phyloP scores from a whole-genome alignment of 2,329 filamentous ascomycete species.

The Cladosporium colombiae region DNA sequence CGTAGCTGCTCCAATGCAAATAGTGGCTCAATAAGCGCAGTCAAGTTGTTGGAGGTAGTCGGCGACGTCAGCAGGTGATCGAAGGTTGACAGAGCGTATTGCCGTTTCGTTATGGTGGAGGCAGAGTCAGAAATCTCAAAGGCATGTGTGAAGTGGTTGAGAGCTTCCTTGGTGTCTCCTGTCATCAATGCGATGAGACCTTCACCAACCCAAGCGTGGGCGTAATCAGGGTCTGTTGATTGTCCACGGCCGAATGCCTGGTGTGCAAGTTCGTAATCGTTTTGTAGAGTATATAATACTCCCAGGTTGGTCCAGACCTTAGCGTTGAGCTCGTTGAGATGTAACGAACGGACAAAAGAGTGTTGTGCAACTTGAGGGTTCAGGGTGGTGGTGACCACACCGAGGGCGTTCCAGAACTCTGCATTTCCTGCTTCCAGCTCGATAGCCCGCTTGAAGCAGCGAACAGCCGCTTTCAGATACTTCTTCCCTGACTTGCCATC shows the following conservation, averaged over 20 bases:
- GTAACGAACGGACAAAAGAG: slow-evolving; percentile 86
- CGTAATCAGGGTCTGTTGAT: slow-evolving; percentile 90
- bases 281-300: slow-evolving; percentile 79
- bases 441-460: slow-evolving; percentile 93
- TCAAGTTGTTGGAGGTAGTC: slow-evolving; percentile 53
- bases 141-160: slow-evolving; percentile 86
- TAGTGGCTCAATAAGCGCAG: slow-evolving; percentile 74
- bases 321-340: slow-evolving; percentile 83
- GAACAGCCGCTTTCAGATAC: slow-evolving; percentile 78
- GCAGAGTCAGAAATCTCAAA: slow-evolving; percentile 87
- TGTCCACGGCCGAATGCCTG: slow-evolving; percentile 88
- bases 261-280: slow-evolving; percentile 83
- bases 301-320: slow-evolving; percentile 90
- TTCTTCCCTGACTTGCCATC: slow-evolving; percentile 58
- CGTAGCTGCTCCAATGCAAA: slow-evolving; percentile 84
- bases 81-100: slow-evolving; percentile 80
- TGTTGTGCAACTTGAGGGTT: slow-evolving; percentile 90
- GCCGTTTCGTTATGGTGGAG: slow-evolving; percentile 69
- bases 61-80: slow-evolving; percentile 70
- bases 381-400: slow-evolving; percentile 82
- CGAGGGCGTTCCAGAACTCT: slow-evolving; percentile 96
- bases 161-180: slow-evolving; percentile 74
- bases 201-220: slow-evolving; percentile 91
- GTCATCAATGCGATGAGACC: slow-evolving; percentile 77
- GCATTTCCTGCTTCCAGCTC: slow-evolving; percentile 91